Evolutionary conservation across 2,329 filamentous ascomycete species (phyloP), one percentile per base, ranked within the genome.

Genomic region (Falciphora oryzae): DNA sequence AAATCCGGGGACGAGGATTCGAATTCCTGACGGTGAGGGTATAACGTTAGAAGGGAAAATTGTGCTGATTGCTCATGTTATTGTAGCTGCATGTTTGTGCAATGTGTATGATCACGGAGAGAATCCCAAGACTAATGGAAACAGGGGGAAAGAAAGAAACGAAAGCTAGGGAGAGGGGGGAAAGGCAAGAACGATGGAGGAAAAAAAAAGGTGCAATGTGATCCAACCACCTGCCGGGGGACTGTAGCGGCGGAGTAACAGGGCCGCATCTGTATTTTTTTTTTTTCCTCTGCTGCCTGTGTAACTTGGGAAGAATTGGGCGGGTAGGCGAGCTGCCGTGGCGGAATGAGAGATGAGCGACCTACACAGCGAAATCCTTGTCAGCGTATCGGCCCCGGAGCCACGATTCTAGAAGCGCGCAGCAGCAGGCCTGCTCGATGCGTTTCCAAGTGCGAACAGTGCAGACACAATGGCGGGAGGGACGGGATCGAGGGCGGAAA

Each of bases 1-100:
- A 85, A 76, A 73, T 80, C 81, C 70, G 75, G 71, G 72, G 82
- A 78, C 74, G 83, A 81, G 74, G 81, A 78, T 75, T 83, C 80
- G 76, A 83, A 85, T 72, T 84, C 83, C 81, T 85, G 78, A 74
- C 78, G 70, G 68, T 67, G 62, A 64, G 64, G 65, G n/a, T 68
- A 57, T 10, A n/a, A n/a, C 1, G 44, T 53, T 25, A 53, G 44
- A 53, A 53, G n/a, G 44, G 44, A 4, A 53, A 53, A 25, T 53
- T 25, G 14, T 25, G n/a, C 18, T 8, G 44, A 25, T 53, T n/a
- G 44, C 22, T 25, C 44, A 11, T n/a, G 22, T 7, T 53, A 25
- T n/a, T n/a, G n/a, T 53, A 6, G 22, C 44, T 2, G 44, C 44
- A n/a, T 10, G 18, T 53, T 22, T 25, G 44, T 53, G 44, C 44